These are phyloP conservation scores for Bipolaris gigantea DNA, from an alignment of 2,329 filamentous ascomycete genomes.

Conservation along the genomic window DNA sequence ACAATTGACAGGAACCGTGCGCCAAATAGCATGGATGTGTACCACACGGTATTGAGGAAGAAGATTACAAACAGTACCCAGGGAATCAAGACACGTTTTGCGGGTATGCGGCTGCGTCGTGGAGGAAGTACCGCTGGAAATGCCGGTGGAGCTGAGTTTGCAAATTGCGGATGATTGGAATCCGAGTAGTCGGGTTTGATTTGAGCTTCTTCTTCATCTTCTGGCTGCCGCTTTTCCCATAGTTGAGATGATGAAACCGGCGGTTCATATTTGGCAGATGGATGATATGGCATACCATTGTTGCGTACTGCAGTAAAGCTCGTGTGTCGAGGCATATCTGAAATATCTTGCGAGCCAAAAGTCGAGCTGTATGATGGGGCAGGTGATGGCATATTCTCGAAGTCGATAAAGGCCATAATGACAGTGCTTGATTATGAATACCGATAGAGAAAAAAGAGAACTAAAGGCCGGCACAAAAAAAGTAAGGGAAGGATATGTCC, in stretches of 20 bases:
- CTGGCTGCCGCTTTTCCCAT: neutral
- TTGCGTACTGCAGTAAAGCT: neutral
- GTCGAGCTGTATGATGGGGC: constrained; percentile 30
- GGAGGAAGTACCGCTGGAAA: neutral
- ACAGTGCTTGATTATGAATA: constrained; percentile 11
- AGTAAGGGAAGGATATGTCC: neutral
- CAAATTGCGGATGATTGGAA: constrained; percentile 14
- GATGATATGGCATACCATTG: neutral
- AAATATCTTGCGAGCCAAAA: constrained; percentile 6
- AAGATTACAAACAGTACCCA: constrained; percentile 31
- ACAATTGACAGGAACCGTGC: constrained; percentile 20
- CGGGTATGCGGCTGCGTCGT: constrained; percentile 8
- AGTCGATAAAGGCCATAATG: constrained; percentile 20
- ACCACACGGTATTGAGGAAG: constrained; percentile 28
- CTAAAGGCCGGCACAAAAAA: neutral
- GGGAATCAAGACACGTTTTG: constrained; percentile 21
- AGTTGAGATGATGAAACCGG: neutral
- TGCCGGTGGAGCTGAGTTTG: constrained; percentile 1
- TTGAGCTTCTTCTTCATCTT: constrained; percentile 1
- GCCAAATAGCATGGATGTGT: constrained; percentile 25
- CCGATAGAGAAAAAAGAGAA: neutral
- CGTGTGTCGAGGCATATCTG: constrained; percentile 1
- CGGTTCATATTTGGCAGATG: neutral
- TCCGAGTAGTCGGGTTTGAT: constrained; percentile 13
- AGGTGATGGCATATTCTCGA: constrained; percentile 18